Evolutionary conservation across 2,329 filamentous ascomycete genomes (phyloP).

Genomic region (Stemphylium vesicarium): DNA sequence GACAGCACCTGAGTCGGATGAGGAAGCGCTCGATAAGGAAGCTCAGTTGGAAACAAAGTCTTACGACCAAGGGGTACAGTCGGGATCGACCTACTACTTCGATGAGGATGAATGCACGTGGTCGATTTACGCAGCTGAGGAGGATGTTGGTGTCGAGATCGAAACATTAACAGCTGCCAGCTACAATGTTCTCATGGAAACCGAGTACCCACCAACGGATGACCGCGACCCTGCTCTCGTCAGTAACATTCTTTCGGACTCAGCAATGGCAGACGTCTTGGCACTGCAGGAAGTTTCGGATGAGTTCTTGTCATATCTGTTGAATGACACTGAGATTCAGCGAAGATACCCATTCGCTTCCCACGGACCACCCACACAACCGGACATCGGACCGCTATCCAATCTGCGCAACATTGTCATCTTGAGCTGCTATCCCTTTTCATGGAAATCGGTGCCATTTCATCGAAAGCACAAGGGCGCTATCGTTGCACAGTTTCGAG

Average conservation of each 20-base stretch:
- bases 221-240: slow-evolving; percentile 49
- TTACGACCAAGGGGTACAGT: slow-evolving; percentile 23
- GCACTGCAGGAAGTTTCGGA: slow-evolving; percentile 70
- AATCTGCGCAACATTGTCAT: slow-evolving; percentile 67
- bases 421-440: slow-evolving; percentile 62
- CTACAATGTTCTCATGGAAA: slow-evolving; percentile 55
- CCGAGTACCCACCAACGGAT: slow-evolving; percentile 43
- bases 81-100: slow-evolving; percentile 43
- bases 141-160: slow-evolving; percentile 2
- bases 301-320: slow-evolving; percentile 64
- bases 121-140: slow-evolving; percentile 11
- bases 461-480: slow-evolving; percentile 64
- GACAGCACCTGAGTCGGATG: neutral
- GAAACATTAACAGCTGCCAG: slow-evolving; percentile 45
- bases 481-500: slow-evolving; percentile 55
- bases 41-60: neutral
- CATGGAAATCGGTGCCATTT: slow-evolving; percentile 63
- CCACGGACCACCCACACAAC: slow-evolving; percentile 62
- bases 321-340: slow-evolving; percentile 56
- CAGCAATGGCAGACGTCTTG: slow-evolving; percentile 48
- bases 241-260: slow-evolving; percentile 41
- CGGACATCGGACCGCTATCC: slow-evolving; percentile 61
- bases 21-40: slow-evolving; percentile 5
- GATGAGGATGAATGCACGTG: slow-evolving; percentile 31
- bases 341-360: slow-evolving; percentile 62